Evolutionary conservation across 768 basidiomycete genomes (phyloP), one percentile per base, ranked within the genome.

Genomic region (Leccinellum albellum): DNA sequence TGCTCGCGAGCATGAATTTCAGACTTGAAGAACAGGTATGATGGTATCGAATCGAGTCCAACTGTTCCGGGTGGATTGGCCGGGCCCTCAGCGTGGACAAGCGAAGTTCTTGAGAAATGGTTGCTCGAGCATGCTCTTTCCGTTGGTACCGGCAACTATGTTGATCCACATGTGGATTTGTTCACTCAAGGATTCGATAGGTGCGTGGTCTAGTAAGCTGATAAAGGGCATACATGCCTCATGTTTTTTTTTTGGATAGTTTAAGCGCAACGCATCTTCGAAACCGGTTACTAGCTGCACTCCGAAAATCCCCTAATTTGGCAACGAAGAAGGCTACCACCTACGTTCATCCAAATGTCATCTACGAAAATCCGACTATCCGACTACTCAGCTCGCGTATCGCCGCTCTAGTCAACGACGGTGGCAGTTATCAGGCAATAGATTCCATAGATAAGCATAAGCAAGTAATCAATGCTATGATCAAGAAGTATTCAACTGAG

Each of bases 311-410:
- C 0, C 57, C 70, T 0, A 65, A 70, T 46, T 44, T 69, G 0
- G 68, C 68, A 20, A 56, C 68, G 6, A 63, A 66, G 17, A 61
- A 68, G 9, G 62, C 69, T 1, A 64, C 65, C 4, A 5, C 53
- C 2, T 56, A 64, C 2, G 50, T 81, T 5, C 61, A 67, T 8
- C 58, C 61, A 7, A 66, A 66, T 50, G 57, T 76, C 51, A 71
- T 82, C 6, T 74, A 72, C 46, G 63, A 68, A 23, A 65, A 78
- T 24, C 79, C 80, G 4, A 76, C 76, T 2, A 73, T 79, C n/a
- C 68, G 70, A 42, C 65, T 63, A 2, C 68, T 77, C 35, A 68
- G 72, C 45, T 64, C 64, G 52, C 68, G 55, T n/a, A 53, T 61
- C 17, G 49, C 52, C 0, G 29, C 51, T 8, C 45, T 68, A 28